Evolutionary conservation across 352 stramenopile genomes (phyloP).

Genomic region (Aphanomyces cochlioides): DNA sequence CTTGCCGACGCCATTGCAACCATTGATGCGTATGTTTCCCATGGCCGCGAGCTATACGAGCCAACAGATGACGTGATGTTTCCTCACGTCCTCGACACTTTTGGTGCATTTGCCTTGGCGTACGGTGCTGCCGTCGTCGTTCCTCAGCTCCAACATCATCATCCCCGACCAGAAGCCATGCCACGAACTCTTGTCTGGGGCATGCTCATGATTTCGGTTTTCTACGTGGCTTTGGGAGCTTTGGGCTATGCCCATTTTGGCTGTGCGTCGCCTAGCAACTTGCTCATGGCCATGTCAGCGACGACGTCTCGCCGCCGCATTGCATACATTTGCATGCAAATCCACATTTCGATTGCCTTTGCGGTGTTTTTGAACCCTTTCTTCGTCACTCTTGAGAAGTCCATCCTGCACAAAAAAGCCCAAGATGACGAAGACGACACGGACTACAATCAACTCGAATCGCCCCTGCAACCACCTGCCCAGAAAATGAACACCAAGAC

Average conservation of each 20-base stretch:
- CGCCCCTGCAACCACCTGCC: not conserved
- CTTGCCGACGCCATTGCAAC: conserved; percentile 43
- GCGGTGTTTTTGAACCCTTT: conserved; percentile 30
- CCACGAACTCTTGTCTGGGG: conserved; percentile 21
- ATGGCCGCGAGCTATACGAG: conserved; percentile 40
- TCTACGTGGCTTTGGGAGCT: conserved; percentile 65
- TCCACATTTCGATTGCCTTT: conserved; percentile 30
- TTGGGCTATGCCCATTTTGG: conserved; percentile 68
- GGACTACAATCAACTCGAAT: not conserved
- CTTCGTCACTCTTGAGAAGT: conserved; percentile 34
- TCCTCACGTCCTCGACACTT: conserved; percentile 49
- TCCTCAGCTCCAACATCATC: conserved; percentile 61
- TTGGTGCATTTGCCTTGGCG: conserved; percentile 66
- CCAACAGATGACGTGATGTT: conserved; percentile 47
- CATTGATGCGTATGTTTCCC: conserved; percentile 43
- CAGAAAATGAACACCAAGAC: not conserved
- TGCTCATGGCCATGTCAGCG: conserved; percentile 36
- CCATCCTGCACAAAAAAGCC: conserved; percentile 47
- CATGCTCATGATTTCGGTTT: conserved; percentile 62
- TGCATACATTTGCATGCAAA: conserved; percentile 25
- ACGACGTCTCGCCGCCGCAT: conserved; percentile 22
- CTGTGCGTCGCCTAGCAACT: conserved; percentile 50
- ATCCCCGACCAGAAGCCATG: conserved; percentile 39
- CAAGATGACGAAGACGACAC: conserved; percentile 21
- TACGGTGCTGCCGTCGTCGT: conserved; percentile 63